Evolutionary conservation across 2,329 filamentous ascomycete species (phyloP).

Genomic region (Pseudopithomyces maydicus): DNA sequence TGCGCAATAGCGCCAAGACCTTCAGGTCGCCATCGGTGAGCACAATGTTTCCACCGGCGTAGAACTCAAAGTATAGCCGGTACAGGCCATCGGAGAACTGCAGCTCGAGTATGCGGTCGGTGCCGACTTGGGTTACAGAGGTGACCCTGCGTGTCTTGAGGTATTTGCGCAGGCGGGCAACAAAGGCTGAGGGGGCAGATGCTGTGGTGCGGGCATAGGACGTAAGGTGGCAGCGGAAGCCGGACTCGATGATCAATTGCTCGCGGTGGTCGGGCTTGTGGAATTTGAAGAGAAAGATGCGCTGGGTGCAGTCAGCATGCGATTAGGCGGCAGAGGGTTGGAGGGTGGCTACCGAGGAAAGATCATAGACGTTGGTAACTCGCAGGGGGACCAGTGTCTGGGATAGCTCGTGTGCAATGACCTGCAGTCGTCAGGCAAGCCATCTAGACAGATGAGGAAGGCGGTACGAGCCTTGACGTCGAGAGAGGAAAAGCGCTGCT

Average conservation of each 20-base stretch:
- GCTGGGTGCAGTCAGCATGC: constrained; percentile 50
- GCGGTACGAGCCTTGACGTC: constrained; percentile 67
- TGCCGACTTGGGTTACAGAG: constrained; percentile 81
- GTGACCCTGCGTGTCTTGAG: constrained; percentile 87
- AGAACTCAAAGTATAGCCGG: constrained; percentile 90
- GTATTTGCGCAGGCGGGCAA: constrained; percentile 81
- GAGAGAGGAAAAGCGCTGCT: constrained; percentile 79
- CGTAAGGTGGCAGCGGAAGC: constrained; percentile 94
- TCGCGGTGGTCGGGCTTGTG: constrained; percentile 86
- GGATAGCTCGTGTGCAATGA: constrained; percentile 92
- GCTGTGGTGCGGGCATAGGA: constrained; percentile 88
- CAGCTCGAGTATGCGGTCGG: constrained; percentile 90
- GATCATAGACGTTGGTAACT: constrained; percentile 92
- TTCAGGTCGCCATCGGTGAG: constrained; percentile 84
- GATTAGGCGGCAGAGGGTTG: not conserved
- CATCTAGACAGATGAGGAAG: too few species aligned
- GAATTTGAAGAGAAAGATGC: constrained; percentile 95
- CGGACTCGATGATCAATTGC: constrained; percentile 90
- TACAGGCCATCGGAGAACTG: constrained; percentile 92
- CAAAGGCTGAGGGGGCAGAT: constrained; percentile 81
- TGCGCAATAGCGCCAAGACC: constrained; percentile 79
- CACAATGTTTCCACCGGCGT: constrained; percentile 92
- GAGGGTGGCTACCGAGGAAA: constrained; percentile 68
- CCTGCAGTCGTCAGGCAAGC: constrained; percentile 57
- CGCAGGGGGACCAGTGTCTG: constrained; percentile 76